Percentiles rank a stretch among this genome's conserved stretches.
Evolutionary conservation across 2,329 filamentous ascomycete species (phyloP).

Genomic region (Hysterium pulicare): DNA sequence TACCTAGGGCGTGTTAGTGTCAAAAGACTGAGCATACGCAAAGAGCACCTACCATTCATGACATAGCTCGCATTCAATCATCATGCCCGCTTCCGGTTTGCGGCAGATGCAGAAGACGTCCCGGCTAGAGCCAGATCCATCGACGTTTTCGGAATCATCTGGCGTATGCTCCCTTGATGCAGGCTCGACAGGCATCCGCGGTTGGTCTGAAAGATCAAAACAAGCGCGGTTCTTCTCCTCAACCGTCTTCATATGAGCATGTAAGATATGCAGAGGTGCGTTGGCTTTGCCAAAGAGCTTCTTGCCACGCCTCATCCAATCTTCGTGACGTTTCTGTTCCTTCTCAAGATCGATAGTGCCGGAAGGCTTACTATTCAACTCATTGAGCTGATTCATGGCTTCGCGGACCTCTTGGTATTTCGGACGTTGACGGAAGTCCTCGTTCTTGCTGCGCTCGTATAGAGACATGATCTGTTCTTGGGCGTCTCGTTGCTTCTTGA

Average conservation of each 20-base stretch:
- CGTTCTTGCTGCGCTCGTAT: conserved; percentile 71
- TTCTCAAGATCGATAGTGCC: conserved; percentile 92
- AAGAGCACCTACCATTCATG: conserved; percentile 77
- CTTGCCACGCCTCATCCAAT: conserved; percentile 98
- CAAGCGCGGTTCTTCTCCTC: conserved; percentile 84
- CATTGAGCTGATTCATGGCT: conserved; percentile 80
- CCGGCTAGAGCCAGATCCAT: conserved; percentile 50
- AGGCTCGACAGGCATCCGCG: conserved; percentile 85
- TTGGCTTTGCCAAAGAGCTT: conserved; percentile 98
- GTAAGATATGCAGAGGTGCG: conserved; percentile 91
- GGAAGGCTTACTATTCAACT: conserved; percentile 86
- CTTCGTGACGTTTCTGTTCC: conserved; percentile 90
- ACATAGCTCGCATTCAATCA: conserved; percentile 98
- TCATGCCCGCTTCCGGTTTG: conserved; percentile 91
- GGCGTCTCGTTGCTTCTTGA: conserved; percentile 93
- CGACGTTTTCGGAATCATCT: conserved; percentile 45
- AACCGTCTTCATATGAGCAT: conserved; percentile 91
- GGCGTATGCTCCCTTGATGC: conserved; percentile 78
- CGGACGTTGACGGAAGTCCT: conserved; percentile 74
- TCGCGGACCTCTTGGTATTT: conserved; percentile 88
- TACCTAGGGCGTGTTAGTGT: conserved; percentile 64
- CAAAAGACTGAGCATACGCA: background rate
- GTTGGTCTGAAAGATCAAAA: conserved; percentile 87
- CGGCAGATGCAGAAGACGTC: conserved; percentile 98
- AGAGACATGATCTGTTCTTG: conserved; percentile 83